phyloP scores from a whole-genome alignment of 169 alveolate genomes.

The Hepatocystis sp. region DNA sequence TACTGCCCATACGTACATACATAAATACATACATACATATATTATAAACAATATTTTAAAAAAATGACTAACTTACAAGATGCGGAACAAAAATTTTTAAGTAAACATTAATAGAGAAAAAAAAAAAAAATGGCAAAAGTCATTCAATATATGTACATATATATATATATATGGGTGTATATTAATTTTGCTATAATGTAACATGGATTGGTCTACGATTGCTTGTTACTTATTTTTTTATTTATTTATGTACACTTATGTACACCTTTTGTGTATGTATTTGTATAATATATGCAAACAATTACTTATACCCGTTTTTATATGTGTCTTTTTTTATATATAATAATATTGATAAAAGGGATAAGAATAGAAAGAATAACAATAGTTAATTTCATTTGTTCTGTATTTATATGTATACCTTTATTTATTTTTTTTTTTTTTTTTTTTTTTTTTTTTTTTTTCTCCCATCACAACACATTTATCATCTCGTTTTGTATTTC shows the following conservation, averaged over 20 bases:
- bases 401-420: too few species aligned
- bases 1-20: too few species aligned
- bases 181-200: neutral
- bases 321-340: too few species aligned
- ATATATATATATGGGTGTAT: neutral
- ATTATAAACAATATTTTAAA: neutral
- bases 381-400: too few species aligned
- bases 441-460: neutral
- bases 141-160: neutral
- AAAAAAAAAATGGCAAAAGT: neutral
- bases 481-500: neutral
- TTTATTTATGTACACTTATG: neutral
- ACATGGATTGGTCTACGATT: too few species aligned
- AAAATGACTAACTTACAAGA: constrained; percentile 58
- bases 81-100: constrained; percentile 51
- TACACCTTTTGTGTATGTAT: neutral
- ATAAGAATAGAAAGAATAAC: too few species aligned
- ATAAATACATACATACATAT: too few species aligned
- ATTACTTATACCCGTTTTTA: neutral
- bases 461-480: neutral
- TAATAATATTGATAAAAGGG: too few species aligned
- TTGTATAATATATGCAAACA: neutral
- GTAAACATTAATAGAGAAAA: constrained; percentile 11
- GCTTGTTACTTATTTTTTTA: too few species aligned
- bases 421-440: neutral